A percentile compares a stretch with the other conserved stretches of the same genome.
Evolutionary conservation across 106 monocot genomes (phyloP).

Genomic region (Platanthera zijinensis): DNA sequence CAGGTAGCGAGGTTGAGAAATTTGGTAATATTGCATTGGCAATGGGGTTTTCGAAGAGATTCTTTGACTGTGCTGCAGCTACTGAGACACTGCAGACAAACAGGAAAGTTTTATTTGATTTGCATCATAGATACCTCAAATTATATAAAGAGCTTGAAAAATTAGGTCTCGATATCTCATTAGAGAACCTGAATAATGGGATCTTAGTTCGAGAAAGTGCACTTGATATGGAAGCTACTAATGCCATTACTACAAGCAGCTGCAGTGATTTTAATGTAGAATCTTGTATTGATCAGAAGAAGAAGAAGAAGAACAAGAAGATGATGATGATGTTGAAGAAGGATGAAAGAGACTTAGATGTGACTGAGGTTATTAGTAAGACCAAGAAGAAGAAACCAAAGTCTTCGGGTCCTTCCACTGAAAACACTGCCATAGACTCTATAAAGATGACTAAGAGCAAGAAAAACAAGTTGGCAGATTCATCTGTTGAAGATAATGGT

Average conservation of each 20-base stretch:
- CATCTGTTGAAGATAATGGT: neutral
- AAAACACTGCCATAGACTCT: neutral
- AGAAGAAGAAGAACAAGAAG: conserved; percentile 42
- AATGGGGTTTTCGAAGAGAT: conserved; percentile 48
- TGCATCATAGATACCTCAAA: conserved; percentile 58
- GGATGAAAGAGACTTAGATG: conserved; percentile 9
- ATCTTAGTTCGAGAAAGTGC: conserved; percentile 1
- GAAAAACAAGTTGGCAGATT: neutral
- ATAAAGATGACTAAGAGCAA: conserved; percentile 17
- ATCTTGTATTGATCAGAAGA: conserved; percentile 19
- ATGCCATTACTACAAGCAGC: neutral
- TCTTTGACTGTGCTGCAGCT: conserved; percentile 54
- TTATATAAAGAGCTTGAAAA: conserved; percentile 71
- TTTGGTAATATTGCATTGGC: conserved; percentile 50
- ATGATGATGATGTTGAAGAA: too few relatives aligned
- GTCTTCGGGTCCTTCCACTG: neutral
- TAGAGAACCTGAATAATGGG: conserved; percentile 20
- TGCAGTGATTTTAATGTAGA: neutral
- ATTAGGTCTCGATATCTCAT: conserved; percentile 40
- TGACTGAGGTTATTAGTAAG: conserved; percentile 13
- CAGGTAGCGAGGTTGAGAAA: conserved; percentile 30
- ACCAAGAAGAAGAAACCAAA: conserved; percentile 16
- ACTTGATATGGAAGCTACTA: conserved; percentile 4
- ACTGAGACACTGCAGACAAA: conserved; percentile 52
- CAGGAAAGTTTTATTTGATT: conserved; percentile 53